phyloP scores from a whole-genome alignment of 345 rosid genomes.

The Citrus hindsii region DNA sequence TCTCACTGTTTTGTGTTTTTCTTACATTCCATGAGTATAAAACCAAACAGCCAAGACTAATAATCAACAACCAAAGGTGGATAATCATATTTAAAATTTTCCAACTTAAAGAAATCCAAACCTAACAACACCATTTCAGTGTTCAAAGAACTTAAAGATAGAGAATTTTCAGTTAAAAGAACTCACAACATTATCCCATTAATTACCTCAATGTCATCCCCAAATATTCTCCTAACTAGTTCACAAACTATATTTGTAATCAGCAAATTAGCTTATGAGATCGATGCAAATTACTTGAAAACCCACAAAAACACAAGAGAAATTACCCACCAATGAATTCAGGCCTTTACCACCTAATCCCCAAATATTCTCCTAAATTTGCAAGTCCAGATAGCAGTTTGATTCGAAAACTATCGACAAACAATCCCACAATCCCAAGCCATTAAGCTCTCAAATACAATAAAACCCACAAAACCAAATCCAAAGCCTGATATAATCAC shows the following conservation, averaged over 20 bases:
- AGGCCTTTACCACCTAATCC: not conserved
- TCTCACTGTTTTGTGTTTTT: too few relatives aligned
- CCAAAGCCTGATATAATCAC: not conserved
- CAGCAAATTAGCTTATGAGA: too few relatives aligned
- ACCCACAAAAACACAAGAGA: not conserved
- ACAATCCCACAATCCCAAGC: not conserved
- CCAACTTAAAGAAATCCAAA: not conserved
- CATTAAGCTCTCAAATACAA: not conserved
- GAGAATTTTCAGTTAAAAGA: not conserved
- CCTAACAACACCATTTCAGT: not conserved
- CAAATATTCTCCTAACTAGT: not conserved
- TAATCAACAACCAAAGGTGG: not conserved
- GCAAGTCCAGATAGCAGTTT: not conserved
- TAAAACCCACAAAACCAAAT: not conserved
- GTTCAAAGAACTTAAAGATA: not conserved
- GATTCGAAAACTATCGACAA: not conserved
- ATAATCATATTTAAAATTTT: not conserved
- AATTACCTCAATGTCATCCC: not conserved
- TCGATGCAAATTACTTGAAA: not conserved
- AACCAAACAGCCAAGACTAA: not conserved
- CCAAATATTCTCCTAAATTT: not conserved
- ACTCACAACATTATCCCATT: not conserved
- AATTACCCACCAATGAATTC: not conserved
- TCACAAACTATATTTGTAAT: not conserved
- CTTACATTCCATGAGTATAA: constrained; percentile 17